Conservation (phyloP, 306 rosid species). For the Citrullus mucosospermus region DNA sequence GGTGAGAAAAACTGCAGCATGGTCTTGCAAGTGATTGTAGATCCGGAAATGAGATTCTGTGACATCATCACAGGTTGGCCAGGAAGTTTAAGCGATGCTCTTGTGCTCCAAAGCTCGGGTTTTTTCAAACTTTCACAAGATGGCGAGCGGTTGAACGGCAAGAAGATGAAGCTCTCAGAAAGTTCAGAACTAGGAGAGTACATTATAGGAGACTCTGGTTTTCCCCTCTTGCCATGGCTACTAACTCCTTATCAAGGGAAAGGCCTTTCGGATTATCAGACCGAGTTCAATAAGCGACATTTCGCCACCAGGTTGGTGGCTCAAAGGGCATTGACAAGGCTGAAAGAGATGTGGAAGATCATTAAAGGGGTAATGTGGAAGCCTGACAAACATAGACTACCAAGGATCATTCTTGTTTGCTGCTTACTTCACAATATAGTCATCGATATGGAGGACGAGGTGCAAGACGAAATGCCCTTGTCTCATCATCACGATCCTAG, state of each 20-base stretch:
- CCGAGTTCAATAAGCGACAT: constrained; percentile 48
- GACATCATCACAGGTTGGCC: constrained; percentile 85
- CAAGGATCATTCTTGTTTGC: constrained; percentile 72
- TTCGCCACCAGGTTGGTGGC: constrained; percentile 57
- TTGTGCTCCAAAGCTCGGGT: constrained; percentile 48
- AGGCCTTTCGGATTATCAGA: constrained; percentile 34
- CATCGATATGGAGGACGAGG: constrained; percentile 66
- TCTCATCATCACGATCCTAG: constrained; percentile 50
- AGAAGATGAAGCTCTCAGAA: constrained; percentile 23
- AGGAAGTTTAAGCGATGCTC: constrained; percentile 57
- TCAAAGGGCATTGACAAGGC: constrained; percentile 54
- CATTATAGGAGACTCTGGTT: constrained; percentile 57
- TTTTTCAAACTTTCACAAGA: constrained; percentile 50
- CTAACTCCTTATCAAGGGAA: constrained; percentile 56
- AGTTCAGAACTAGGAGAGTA: constrained; percentile 48
- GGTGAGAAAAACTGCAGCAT: constrained; percentile 77
- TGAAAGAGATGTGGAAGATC: constrained; percentile 76
- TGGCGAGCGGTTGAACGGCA: constrained; percentile 45
- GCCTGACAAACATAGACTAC: constrained; percentile 68
- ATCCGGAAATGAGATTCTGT: constrained; percentile 60
- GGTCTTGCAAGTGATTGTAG: constrained; percentile 77
- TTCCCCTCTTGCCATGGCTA: constrained; percentile 81
- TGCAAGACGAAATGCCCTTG: constrained; percentile 30
- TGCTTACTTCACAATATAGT: constrained; percentile 78
- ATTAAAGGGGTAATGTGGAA: constrained; percentile 83